Evolutionary conservation across 352 stramenopile genomes (phyloP).

Genomic region (Blastocystis sp.): DNA sequence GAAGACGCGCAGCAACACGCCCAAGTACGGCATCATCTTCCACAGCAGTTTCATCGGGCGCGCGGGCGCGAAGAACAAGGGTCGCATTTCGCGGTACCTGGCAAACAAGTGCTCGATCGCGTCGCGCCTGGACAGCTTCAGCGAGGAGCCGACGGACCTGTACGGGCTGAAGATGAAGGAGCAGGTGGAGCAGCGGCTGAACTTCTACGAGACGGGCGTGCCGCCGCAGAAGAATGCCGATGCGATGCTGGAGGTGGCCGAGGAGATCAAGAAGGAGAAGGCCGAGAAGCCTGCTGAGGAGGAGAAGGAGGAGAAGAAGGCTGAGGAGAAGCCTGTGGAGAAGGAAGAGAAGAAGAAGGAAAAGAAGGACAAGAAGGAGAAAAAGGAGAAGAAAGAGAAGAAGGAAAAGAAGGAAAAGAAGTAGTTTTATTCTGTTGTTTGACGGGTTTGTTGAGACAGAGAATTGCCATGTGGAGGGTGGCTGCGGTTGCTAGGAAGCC

Average conservation of each 20-base stretch:
- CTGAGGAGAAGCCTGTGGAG: conserved; percentile 68
- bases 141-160: conserved; percentile 87
- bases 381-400: conserved; percentile 79
- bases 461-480: neutral
- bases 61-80: conserved; percentile 98
- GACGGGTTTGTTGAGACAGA: neutral
- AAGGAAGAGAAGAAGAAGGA: conserved; percentile 71
- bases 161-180: conserved; percentile 97
- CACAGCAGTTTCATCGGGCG: conserved; percentile 98
- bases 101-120: conserved; percentile 99
- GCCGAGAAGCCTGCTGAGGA: conserved; percentile 73
- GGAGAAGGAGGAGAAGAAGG: conserved; percentile 70
- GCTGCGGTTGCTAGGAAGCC: neutral
- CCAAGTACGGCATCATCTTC: conserved; percentile 99
- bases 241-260: conserved; percentile 92
- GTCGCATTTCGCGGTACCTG: conserved; percentile 95
- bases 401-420: conserved; percentile 73
- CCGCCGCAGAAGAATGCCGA: conserved; percentile 96
- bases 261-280: conserved; percentile 75
- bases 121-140: conserved; percentile 96
- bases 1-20: conserved; percentile 99
- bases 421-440: conserved; percentile 1
- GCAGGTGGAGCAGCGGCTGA: conserved; percentile 97
- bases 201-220: conserved; percentile 96
- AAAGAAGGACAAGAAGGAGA: conserved; percentile 74